Conservation (phyloP, 179 eudicot genomes). For the Beta lomatogona region DNA sequence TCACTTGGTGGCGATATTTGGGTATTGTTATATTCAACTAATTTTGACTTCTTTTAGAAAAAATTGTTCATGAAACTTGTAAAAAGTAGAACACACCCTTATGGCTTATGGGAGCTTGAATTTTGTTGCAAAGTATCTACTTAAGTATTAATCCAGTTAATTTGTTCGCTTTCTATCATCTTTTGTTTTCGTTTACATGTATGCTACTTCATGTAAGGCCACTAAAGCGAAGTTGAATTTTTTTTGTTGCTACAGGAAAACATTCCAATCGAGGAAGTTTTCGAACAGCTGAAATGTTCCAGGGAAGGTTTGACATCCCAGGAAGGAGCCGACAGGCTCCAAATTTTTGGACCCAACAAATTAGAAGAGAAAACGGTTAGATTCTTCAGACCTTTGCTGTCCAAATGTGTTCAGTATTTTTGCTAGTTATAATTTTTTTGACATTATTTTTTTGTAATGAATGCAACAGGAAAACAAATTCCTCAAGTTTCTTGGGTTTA, state of each 20-base stretch:
- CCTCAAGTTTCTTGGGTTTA: conserved; percentile 70
- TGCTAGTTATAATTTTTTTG: not conserved
- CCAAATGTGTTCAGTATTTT: not conserved
- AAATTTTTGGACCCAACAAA: conserved; percentile 66
- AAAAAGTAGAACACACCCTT: too few species aligned
- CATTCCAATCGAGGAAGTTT: conserved; percentile 71
- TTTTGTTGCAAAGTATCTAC: not conserved
- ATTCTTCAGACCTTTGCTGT: not conserved
- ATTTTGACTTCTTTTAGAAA: too few species aligned
- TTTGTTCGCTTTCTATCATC: too few species aligned
- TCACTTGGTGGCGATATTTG: not conserved
- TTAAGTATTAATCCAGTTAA: too few species aligned
- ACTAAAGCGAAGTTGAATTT: conserved; percentile 3
- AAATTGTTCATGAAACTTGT: too few species aligned
- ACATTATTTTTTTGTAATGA: conserved; percentile 6
- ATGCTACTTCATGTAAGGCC: too few species aligned
- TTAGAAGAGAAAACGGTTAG: conserved; percentile 68
- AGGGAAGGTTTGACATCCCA: conserved; percentile 54
- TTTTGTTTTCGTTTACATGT: not conserved
- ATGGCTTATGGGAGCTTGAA: not conserved
- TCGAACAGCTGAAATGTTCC: conserved; percentile 64
- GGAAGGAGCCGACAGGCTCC: conserved; percentile 63
- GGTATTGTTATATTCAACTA: too few species aligned
- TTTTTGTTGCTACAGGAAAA: conserved; percentile 44
- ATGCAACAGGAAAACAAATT: conserved; percentile 63